A percentile compares a stretch with the other conserved stretches of the same genome.
phyloP scores from a whole-genome alignment of 352 stramenopile species.

The Pythium monospermum region DNA sequence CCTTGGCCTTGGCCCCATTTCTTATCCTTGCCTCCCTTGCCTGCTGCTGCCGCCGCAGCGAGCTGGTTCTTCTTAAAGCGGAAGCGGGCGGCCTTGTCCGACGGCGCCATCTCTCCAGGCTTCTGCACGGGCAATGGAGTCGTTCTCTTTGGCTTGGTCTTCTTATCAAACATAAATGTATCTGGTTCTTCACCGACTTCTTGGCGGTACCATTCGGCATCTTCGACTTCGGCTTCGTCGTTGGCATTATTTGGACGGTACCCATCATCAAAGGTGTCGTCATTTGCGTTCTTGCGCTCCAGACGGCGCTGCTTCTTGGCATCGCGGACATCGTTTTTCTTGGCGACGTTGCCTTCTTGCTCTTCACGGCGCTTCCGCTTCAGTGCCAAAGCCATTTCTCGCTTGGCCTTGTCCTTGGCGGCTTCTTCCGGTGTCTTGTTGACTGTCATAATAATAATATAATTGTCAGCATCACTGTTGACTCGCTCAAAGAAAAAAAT shows the following conservation, averaged over 20 bases:
- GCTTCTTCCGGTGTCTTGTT: slow-evolving; percentile 83
- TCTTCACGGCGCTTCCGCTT: slow-evolving; percentile 86
- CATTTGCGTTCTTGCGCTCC: slow-evolving; percentile 47
- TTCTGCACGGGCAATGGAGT: slow-evolving; percentile 34
- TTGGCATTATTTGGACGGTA: slow-evolving; percentile 35
- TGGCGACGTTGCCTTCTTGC: slow-evolving; percentile 85
- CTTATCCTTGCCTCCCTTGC: slow-evolving; percentile 19
- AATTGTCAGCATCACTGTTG: background rate
- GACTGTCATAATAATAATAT: slow-evolving; percentile 22
- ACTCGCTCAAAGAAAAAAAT: background rate
- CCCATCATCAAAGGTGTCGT: slow-evolving; percentile 34
- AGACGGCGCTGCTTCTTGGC: slow-evolving; percentile 73
- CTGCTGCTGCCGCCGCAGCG: background rate
- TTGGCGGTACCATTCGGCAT: slow-evolving; percentile 80
- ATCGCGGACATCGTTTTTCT: slow-evolving; percentile 82
- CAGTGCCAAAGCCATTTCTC: slow-evolving; percentile 55
- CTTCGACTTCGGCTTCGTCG: slow-evolving; percentile 64
- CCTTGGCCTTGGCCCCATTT: no score
- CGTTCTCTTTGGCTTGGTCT: slow-evolving; percentile 52
- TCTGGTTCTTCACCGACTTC: slow-evolving; percentile 80
- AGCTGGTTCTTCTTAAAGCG: slow-evolving; percentile 23
- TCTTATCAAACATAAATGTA: slow-evolving; percentile 67
- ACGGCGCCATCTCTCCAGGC: slow-evolving; percentile 50
- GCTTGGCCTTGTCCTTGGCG: slow-evolving; percentile 76
- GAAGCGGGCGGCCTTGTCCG: slow-evolving; percentile 65